These are phyloP conservation scores for Pezicula rhizophila DNA, from an alignment of 2,329 filamentous ascomycete genomes.

Conservation along the genomic window DNA sequence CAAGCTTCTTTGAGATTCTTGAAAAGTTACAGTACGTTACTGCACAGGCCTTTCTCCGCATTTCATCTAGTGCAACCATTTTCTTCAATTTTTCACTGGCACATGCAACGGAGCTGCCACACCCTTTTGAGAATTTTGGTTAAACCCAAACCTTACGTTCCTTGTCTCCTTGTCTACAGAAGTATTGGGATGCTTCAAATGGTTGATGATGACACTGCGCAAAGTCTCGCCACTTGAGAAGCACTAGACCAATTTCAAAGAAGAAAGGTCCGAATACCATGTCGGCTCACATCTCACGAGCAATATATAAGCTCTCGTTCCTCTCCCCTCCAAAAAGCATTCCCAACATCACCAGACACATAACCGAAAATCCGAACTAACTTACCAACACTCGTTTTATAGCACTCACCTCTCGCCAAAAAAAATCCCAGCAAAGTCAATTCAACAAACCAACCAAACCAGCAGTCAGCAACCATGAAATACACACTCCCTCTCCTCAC, in stretches of 20 bases:
- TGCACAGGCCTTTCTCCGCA: neutral
- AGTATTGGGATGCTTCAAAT: neutral
- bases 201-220: too few relatives aligned
- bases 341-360: neutral
- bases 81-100: neutral
- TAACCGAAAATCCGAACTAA: neutral
- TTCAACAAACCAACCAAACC: constrained; percentile 8
- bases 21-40: neutral
- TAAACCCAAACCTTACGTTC: neutral
- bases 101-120: neutral
- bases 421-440: neutral
- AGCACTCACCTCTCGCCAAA: neutral
- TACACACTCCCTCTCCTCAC: constrained; percentile 13
- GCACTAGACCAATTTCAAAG: too few relatives aligned
- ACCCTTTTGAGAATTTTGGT: neutral
- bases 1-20: too few relatives aligned
- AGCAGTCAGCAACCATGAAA: constrained; percentile 14
- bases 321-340: neutral
- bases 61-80: neutral
- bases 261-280: too few relatives aligned
- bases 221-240: too few relatives aligned
- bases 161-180: neutral
- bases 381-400: constrained; percentile 1
- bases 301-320: neutral
- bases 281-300: neutral